A percentile compares a stretch with the other conserved stretches of the same genome.
Conservation (phyloP, 2,329 filamentous ascomycete genomes). For the Scedosporium dehoogii region DNA sequence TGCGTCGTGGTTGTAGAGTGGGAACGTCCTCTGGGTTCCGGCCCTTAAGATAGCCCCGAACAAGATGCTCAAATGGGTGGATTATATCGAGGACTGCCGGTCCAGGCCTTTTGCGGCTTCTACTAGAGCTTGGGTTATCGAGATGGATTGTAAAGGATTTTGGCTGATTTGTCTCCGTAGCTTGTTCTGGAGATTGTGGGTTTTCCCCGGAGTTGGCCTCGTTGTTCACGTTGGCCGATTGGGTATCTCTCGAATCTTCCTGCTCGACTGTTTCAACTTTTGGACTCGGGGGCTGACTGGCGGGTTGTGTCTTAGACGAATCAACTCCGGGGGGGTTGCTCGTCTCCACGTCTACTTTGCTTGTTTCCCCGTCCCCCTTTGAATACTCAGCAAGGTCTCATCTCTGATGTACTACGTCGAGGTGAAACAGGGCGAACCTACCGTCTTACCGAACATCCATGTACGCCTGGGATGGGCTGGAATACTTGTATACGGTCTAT, state of each 20-base stretch:
- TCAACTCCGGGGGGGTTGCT: neutral
- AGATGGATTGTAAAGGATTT: neutral
- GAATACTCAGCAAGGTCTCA: neutral
- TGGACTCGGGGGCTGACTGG: neutral
- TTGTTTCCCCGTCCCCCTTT: neutral
- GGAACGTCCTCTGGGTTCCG: neutral
- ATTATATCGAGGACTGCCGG: neutral
- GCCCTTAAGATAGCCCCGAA: neutral
- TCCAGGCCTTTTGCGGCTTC: neutral
- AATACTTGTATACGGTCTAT: neutral
- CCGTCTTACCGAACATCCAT: neutral
- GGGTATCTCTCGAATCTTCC: neutral
- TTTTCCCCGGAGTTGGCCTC: neutral
- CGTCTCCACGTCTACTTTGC: neutral
- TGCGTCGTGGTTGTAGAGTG: slow-evolving; percentile 8
- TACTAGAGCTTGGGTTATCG: neutral
- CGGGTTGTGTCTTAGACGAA: neutral
- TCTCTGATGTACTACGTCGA: neutral
- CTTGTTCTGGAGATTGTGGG: neutral
- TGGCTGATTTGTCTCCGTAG: neutral
- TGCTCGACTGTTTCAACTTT: neutral
- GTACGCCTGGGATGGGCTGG: neutral
- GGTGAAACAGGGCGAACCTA: neutral
- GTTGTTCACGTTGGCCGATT: neutral
- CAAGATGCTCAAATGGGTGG: neutral